These are phyloP conservation scores for Lactifluus pinguis DNA, from an alignment of 768 basidiomycete species.

Conservation along the genomic window DNA sequence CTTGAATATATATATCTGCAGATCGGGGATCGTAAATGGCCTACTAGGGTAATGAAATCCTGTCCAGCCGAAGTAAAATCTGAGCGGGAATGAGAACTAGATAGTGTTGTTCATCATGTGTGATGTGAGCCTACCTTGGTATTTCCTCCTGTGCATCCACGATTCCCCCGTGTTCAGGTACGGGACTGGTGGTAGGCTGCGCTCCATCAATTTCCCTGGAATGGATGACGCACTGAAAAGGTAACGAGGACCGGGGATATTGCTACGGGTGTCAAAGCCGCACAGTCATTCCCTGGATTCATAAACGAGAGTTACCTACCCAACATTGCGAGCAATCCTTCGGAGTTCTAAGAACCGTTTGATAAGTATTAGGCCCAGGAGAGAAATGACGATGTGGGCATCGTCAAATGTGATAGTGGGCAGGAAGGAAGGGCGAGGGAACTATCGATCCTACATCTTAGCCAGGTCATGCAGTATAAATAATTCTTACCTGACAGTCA, in stretches of 20 bases:
- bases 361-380: not conserved
- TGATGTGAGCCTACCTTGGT: not conserved
- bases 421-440: too few species aligned
- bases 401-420: not conserved
- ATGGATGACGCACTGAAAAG: not conserved
- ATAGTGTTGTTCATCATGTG: too few species aligned
- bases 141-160: not conserved
- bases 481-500: too few species aligned
- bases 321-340: not conserved
- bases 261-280: not conserved
- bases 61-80: conserved; percentile 6
- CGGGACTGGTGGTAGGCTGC: not conserved
- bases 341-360: not conserved
- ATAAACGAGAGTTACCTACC: not conserved
- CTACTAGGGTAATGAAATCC: conserved; percentile 4
- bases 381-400: not conserved
- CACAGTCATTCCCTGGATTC: not conserved
- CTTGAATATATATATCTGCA: not conserved
- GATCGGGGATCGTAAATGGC: not conserved
- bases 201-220: not conserved
- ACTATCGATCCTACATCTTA: too few species aligned
- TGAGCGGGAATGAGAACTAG: not conserved
- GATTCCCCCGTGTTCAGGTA: not conserved
- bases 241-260: conserved; percentile 1
- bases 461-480: too few species aligned